Evolutionary conservation across 1,139 yeast species (phyloP), one percentile per base, ranked within the genome.

Genomic region (Lodderomyces elongisporus): DNA sequence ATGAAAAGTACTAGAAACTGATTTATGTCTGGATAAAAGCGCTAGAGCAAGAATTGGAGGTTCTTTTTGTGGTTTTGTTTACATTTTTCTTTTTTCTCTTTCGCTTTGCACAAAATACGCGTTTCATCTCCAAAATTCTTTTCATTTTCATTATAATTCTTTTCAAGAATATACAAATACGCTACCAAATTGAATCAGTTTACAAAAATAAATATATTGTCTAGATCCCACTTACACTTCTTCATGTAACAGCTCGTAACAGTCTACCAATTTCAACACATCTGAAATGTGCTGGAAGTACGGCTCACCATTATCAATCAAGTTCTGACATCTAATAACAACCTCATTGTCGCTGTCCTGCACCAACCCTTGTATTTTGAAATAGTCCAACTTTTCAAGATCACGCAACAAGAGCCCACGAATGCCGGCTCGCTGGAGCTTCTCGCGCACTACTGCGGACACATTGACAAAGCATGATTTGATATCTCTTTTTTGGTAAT

Each of bases 401-500:
- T 62, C 60, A 8, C 51, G 43, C 6, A 33, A 32, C 21, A 69
- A 45, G 14, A 62, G 36, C 3, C 45, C 43, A 2, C 42, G 43
- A 6, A 68, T 61, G 0, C 74, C 73, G 0, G 69, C 52, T 13
- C 53, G 45, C 5, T 27, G 26, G 24, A 69, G 49, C 25, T 70
- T 42, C 8, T 41, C 39, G 31, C 71, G 52, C 22, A 66, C 52
- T 21, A 50, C 40, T 14, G 63, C 56, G 7, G 78, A 69, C 14
- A 85, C 80, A 18, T 93, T 62, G 1, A 84, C 77, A 42, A 89
- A 76, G 39, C 78, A 74, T 1, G 84, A 77, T 14, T 65, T 60
- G 12, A 85, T 80, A 2, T 68, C 65, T 31, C 94, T 67, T 15
- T 60, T 60, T 28, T 63, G 62, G 42, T 84, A 80, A 18, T 72